Base-by-base conservation (phyloP, 495 filamentous ascomycete genomes). In the Penicillium coffeae region DNA sequence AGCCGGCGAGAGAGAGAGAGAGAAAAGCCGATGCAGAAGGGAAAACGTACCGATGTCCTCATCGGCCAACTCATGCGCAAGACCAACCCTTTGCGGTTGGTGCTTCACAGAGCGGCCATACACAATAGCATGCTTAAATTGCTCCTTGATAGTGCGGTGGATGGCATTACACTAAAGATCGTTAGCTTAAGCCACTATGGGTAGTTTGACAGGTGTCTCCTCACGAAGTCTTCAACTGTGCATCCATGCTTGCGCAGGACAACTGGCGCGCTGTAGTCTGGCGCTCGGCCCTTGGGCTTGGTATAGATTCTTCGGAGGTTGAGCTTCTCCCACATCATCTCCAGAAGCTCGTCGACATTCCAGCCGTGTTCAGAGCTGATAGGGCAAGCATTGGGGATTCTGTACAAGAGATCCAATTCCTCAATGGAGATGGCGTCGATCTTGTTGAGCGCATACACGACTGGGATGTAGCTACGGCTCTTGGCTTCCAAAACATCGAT, bases 81-180 rank as follows among this genome's bases (percentile, higher is more conserved):
- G 78, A 46, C 93, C 93, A 50, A 98, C 93, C 51, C 90, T 81
- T 73, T 97, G 94, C 52, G 93, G 93, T 71, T 98, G 93, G 74
- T 98, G 93, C 79, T 96, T 97, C 32, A 98, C 93, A 34, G 90
- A 96, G 58, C 89, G 89, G 42, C 93, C 93, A 69, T 97, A 98
- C 38, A 98, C 93, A 67, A 98, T 84, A 14, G 93, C 93, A 27
- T 82, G 77, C 73, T 90, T 93, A 79, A 98, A 98, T 56, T 96
- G 85, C 62, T 98, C 93, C 46, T 95, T 80, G 60, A 98, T 98
- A 25, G 83, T 90, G 65, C 90, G 88, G 71, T 98, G 93, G 69
- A 98, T 98, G 51, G 89, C 76, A 71, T 96, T 94, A 70, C 93
- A 98, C 91, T 96, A 58, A 34, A 22, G 33, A 13, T 43, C 1